Evolutionary conservation across 2,329 filamentous ascomycete species (phyloP).

Genomic region (Orbilia oligospora): DNA sequence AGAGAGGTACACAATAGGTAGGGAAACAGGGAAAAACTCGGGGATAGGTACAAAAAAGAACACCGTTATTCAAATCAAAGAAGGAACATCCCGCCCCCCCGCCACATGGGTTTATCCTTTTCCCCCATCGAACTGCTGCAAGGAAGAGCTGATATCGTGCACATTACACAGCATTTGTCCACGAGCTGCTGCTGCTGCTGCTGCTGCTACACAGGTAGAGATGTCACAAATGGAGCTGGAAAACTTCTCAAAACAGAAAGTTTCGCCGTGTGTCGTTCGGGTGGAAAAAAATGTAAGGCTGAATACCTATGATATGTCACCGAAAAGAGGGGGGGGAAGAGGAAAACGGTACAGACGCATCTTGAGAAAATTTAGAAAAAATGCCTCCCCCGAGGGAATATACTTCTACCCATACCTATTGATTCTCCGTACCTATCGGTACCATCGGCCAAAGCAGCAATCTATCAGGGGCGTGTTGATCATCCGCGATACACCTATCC

Average conservation of each 20-base stretch:
- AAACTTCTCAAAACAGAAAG: constrained; percentile 4
- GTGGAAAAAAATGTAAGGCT: not conserved
- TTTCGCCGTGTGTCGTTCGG: not conserved
- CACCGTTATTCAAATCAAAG: not conserved
- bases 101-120: no score
- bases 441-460: constrained; percentile 53
- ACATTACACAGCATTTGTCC: constrained; percentile 11
- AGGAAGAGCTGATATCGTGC: constrained; percentile 25
- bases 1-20: not conserved
- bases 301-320: not conserved
- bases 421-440: constrained; percentile 14
- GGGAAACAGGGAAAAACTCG: not conserved
- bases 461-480: constrained; percentile 56
- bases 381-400: no score
- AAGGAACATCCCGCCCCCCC: constrained; percentile 15
- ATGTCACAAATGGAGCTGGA: constrained; percentile 1
- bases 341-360: not conserved
- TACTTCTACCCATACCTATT: no score
- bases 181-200: no score
- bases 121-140: not conserved
- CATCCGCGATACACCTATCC: constrained; percentile 25
- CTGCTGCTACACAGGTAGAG: not conserved
- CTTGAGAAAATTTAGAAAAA: not conserved
- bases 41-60: not conserved
- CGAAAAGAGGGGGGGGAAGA: no score